Base-by-base conservation (phyloP, 2,329 filamentous ascomycete species). In the Xylogone sp. region DNA sequence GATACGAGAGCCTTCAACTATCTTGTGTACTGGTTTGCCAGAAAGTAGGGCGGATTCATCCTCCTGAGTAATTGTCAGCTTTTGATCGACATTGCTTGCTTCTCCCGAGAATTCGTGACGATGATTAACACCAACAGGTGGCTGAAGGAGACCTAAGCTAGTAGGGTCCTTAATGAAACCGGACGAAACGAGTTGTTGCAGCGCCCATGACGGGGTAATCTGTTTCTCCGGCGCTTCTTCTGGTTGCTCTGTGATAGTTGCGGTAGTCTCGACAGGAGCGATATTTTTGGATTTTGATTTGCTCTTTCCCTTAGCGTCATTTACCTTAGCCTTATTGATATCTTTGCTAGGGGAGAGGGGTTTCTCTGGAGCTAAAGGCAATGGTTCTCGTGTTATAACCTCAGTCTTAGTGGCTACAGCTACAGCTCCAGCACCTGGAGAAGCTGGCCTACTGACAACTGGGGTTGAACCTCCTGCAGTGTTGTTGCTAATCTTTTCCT, bases 1-100 rank as follows among this genome's bases (percentile, higher is more conserved):
- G 56, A 88, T 83, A 21, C 86, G 78, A 66, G 53, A 77, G 50
- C 82, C 83, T 55, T 87, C 83, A 2, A 83, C 73, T 39, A 83
- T 69, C 65, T 86, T 86, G 53, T 77, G 79, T 8, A 87, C 80
- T 10, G 81, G 72, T 54, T 76, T 74, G 45, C 82, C 83, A 2
- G 75, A 71, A n/a, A 76, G 71, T 6, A 86, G 72, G 2, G 72
- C 66, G 13, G 74, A 70, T 24, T 83, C 75, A 54, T 87, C 83
- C 44, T 82, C 75, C 43, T 76, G 72, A 1, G 69, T 74, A 34
- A 82, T 73, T 21, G 76, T 72, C 10, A 73, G 67, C 62, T 78
- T 79, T 8, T 61, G 59, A 48, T 59, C 59, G 3, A 57, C 52
- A 24, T 59, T 58, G 34, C 57, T 57, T 7, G 56, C 42, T n/a